Evolutionary conservation across 345 rosid genomes (phyloP).

Genomic region (Carallia pectinifolia): DNA sequence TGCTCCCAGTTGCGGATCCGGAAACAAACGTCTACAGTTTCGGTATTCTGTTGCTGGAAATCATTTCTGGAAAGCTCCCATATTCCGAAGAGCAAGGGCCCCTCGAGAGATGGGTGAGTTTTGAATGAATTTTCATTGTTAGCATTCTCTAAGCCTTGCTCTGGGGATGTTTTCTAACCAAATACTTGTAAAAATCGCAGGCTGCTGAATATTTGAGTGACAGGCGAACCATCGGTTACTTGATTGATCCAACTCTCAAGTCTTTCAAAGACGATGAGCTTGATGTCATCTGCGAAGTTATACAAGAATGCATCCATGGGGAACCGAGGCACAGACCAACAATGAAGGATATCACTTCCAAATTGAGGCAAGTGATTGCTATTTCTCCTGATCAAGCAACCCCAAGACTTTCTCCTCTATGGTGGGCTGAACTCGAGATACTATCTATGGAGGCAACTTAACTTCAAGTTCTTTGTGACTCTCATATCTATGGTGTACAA

Average conservation of each 20-base stretch:
- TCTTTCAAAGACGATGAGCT: slow-evolving; percentile 70
- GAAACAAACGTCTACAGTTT: slow-evolving; percentile 68
- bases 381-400: slow-evolving; percentile 85
- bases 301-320: slow-evolving; percentile 49
- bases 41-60: slow-evolving; percentile 78
- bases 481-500: slow-evolving; percentile 3
- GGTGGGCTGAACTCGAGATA: slow-evolving; percentile 99
- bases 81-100: slow-evolving; percentile 65
- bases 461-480: neutral
- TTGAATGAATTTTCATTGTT: neutral
- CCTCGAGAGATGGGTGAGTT: slow-evolving; percentile 70
- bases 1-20: slow-evolving; percentile 46
- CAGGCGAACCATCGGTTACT: slow-evolving; percentile 35
- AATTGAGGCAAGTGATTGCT: slow-evolving; percentile 54
- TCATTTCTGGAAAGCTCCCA: slow-evolving; percentile 78
- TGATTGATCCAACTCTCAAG: slow-evolving; percentile 69
- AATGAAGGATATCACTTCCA: slow-evolving; percentile 57
- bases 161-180: neutral
- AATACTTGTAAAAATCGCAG: slow-evolving; percentile 34
- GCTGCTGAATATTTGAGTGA: slow-evolving; percentile 60
- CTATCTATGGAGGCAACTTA: slow-evolving; percentile 80
- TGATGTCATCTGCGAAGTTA: slow-evolving; percentile 57
- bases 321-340: slow-evolving; percentile 65
- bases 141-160: neutral
- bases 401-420: slow-evolving; percentile 90